Evolutionary conservation across 2,329 filamentous ascomycete species (phyloP), one percentile per base, ranked within the genome.

Genomic region (Paradendryphiella salina): DNA sequence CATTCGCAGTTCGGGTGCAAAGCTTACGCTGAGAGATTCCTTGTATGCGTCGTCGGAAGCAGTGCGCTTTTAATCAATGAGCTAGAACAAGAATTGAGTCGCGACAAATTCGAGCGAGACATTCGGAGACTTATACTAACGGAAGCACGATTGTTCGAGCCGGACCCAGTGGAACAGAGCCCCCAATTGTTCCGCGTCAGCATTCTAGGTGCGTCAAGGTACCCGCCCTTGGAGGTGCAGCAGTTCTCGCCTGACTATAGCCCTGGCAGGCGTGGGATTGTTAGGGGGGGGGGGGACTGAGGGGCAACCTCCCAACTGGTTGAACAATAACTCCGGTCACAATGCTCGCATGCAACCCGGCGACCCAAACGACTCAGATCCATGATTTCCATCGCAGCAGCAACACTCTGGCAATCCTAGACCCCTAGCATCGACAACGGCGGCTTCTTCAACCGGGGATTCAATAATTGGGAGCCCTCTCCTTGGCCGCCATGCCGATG

Each of bases 11-110:
- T 52, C 13, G 39, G 40, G 0, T 7, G 4, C 10, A 31, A 37
- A 6, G 49, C 28, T 13, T 39, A 48, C 7, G 56, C 56, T 3
- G 56, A 56, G 34, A 42, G 33, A 13, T 56, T 59, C 6, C 34
- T 59, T 8, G 28, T 50, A 23, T 55, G 45, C 28, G 54, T 56
- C 21, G 34, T 45, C 8, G 53, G 37, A 2, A 28, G 44, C 1
- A 39, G 46, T 4, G 33, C 41, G 10, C 45, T 13, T 5, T 20
- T 44, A 21, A 36, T 32, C 18, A 15, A 17, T 14, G 36, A 43
- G 13, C 33, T 52, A 35, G 28, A 32, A 9, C 31, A 23, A 5
- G 20, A 32, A 13, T 10, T 52, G 8, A 29, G 9, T 9, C 10
- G 23, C 23, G 33, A 21, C 13, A 10, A 15, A 4, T 14, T 37